Percentiles rank a stretch among this genome's conserved stretches.
These are phyloP conservation scores for Bruguiera sexangula DNA, from an alignment of 345 rosid species.

Conservation along the genomic window DNA sequence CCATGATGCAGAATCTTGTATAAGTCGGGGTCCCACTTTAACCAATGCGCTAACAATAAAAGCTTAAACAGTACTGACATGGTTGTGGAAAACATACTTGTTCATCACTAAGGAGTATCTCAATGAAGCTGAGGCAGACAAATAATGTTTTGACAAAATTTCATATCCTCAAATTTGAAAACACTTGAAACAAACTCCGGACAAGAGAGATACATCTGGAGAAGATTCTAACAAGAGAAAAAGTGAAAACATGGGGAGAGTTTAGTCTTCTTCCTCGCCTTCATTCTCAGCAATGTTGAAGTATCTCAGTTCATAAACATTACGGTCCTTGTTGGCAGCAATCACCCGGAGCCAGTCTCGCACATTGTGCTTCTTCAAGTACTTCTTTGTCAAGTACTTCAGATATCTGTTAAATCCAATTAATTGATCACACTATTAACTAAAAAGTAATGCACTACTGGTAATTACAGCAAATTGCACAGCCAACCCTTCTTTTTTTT, in stretches of 20 bases:
- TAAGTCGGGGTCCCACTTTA: too few species aligned
- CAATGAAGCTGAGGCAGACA: background rate
- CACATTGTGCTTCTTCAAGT: constrained; percentile 89
- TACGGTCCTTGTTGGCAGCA: constrained; percentile 81
- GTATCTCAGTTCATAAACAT: constrained; percentile 82
- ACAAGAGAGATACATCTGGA: background rate
- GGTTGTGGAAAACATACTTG: background rate
- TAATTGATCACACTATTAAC: background rate
- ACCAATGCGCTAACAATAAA: too few species aligned
- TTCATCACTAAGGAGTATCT: background rate
- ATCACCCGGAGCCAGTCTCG: constrained; percentile 94
- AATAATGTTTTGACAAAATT: background rate
- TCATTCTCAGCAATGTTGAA: constrained; percentile 90
- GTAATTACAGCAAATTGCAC: too few species aligned
- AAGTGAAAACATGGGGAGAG: background rate
- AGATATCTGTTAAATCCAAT: constrained; percentile 47
- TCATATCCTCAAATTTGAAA: constrained; percentile 6
- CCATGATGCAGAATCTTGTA: too few species aligned
- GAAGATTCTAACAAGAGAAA: background rate
- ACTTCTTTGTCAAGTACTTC: constrained; percentile 88
- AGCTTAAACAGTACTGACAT: background rate
- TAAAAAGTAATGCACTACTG: background rate
- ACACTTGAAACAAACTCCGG: background rate
- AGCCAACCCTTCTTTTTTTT: too few species aligned
- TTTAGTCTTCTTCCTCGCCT: constrained; percentile 67